Conservation (phyloP, 2,329 filamentous ascomycete genomes). For the Aschersonia sp. region DNA sequence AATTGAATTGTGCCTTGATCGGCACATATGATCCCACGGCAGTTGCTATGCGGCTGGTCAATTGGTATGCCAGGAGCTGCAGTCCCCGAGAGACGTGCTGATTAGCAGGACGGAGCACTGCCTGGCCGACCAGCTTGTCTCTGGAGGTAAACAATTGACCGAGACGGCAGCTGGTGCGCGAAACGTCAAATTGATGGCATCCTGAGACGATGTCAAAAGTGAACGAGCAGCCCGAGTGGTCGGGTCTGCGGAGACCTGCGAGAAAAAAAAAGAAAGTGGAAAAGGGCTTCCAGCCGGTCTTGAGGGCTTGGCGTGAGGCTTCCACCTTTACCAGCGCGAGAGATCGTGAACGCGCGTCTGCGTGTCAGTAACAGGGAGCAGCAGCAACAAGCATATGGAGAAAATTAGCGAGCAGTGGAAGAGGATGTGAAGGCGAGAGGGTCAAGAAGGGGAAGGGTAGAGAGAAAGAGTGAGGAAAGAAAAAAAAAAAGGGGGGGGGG, state of each 20-base stretch:
- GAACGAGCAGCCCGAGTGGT: not conserved
- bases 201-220: not conserved
- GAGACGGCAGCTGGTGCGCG: conserved; percentile 10
- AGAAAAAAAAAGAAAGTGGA: not conserved
- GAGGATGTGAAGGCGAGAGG: too few species aligned
- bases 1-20: not conserved
- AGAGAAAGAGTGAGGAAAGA: not conserved
- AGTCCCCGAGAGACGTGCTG: not conserved
- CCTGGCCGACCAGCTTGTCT: not conserved
- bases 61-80: not conserved
- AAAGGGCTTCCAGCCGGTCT: too few species aligned
- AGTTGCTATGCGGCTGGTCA: not conserved
- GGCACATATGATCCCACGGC: not conserved
- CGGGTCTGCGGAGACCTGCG: not conserved
- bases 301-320: too few species aligned
- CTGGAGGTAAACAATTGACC: conserved; percentile 9
- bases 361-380: too few species aligned
- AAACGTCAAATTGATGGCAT: conserved; percentile 15
- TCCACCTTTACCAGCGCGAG: too few species aligned
- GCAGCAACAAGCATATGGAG: too few species aligned
- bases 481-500: conserved; percentile 4
- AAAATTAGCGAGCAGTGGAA: too few species aligned
- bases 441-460: not conserved
- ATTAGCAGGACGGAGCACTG: not conserved
- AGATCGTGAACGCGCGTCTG: too few species aligned